A percentile compares a stretch with the other conserved stretches of the same genome.
phyloP scores from a whole-genome alignment of 768 basidiomycete genomes.

The Termitomyces sp. region DNA sequence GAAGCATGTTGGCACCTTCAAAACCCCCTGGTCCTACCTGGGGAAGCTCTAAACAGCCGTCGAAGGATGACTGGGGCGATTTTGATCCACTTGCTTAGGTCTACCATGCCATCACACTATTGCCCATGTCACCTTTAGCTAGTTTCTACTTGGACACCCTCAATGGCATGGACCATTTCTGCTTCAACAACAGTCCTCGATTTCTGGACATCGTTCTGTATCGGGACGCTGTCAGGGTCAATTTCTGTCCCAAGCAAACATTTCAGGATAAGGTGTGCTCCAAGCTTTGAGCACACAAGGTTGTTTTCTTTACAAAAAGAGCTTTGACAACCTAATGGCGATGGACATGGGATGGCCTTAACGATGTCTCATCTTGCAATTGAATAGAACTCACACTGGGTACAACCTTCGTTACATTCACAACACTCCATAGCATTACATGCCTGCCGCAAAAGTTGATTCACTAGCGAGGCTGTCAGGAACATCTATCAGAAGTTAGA shows the following conservation, averaged over 20 bases:
- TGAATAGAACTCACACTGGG: conserved; percentile 46
- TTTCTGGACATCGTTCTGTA: conserved; percentile 25
- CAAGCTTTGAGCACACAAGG: conserved; percentile 68
- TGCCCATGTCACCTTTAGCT: conserved; percentile 8
- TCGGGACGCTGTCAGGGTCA: conserved; percentile 34
- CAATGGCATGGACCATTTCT: conserved; percentile 38
- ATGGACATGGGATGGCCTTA: neutral
- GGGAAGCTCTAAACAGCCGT: conserved; percentile 38
- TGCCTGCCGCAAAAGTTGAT: conserved; percentile 59
- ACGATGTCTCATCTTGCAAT: neutral
- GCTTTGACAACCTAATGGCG: conserved; percentile 59
- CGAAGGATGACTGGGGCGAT: conserved; percentile 75
- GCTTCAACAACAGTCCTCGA: conserved; percentile 57
- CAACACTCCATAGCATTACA: conserved; percentile 57
- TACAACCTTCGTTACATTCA: conserved; percentile 67
- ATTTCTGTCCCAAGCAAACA: conserved; percentile 50
- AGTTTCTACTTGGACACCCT: conserved; percentile 46
- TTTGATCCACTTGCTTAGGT: conserved; percentile 71
- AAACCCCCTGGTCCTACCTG: conserved; percentile 55
- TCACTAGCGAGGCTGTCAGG: conserved; percentile 31
- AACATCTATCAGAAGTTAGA: neutral
- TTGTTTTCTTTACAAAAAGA: conserved; percentile 67
- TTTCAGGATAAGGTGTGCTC: conserved; percentile 66
- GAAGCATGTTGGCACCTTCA: conserved; percentile 59
- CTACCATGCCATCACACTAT: conserved; percentile 11